Evolutionary conservation across 2,329 filamentous ascomycete species (phyloP).

Genomic region (Hyphodiscus sp.): DNA sequence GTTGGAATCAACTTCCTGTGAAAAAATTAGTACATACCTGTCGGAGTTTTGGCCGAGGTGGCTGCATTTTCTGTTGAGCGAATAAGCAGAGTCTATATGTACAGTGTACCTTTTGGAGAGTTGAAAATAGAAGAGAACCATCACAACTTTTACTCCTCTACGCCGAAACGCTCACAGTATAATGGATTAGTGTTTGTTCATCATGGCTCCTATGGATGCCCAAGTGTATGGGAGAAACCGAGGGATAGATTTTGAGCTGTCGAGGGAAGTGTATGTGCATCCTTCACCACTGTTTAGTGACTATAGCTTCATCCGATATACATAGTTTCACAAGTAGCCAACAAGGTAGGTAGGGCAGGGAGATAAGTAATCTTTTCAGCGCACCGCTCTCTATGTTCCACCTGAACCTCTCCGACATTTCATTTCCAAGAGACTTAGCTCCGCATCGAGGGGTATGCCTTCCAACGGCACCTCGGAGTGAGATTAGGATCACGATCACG

Average conservation of each 20-base stretch:
- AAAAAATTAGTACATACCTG: not conserved
- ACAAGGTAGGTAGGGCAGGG: not conserved
- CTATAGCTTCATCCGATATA: no score
- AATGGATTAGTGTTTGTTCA: not conserved
- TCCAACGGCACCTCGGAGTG: no score
- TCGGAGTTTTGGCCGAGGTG: no score
- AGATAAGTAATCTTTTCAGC: no score
- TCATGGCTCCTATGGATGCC: not conserved
- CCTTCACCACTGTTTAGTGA: no score
- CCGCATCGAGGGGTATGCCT: no score
- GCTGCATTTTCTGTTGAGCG: not conserved
- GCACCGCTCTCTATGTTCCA: no score
- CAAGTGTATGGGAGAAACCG: not conserved
- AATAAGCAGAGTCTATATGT: not conserved
- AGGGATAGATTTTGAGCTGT: not conserved
- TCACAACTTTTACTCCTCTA: not conserved
- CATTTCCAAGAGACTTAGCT: no score
- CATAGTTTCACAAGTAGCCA: not conserved
- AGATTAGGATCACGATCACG: no score
- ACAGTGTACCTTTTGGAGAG: not conserved
- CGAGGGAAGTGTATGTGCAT: no score
- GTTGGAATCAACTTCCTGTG: constrained; percentile 95
- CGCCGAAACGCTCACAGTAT: not conserved
- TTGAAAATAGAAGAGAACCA: not conserved
- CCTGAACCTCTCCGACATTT: no score